Evolutionary conservation across 257 asterid genomes (phyloP).

Genomic region (Knoxia roxburghii): DNA sequence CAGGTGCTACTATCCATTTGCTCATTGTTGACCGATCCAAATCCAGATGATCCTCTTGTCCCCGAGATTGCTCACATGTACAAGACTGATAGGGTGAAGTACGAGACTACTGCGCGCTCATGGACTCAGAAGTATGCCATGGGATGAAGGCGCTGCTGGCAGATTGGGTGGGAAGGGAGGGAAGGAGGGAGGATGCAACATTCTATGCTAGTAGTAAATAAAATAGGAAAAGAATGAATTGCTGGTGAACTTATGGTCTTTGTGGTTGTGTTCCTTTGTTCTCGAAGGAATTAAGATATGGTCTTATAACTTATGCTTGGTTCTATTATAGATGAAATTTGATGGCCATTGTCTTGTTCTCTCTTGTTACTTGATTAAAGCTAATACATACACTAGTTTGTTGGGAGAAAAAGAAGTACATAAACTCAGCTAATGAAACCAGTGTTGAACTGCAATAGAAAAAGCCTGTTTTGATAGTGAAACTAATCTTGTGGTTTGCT

Average conservation of each 20-base stretch:
- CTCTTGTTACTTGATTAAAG: background rate
- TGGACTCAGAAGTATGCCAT: slow-evolving; percentile 86
- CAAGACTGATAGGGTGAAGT: slow-evolving; percentile 63
- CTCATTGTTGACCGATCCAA: slow-evolving; percentile 82
- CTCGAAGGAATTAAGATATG: background rate
- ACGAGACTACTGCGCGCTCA: slow-evolving; percentile 66
- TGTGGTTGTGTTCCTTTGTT: slow-evolving; percentile 17
- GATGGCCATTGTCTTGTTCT: background rate
- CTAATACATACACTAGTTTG: too few species aligned
- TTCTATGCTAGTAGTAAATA: slow-evolving; percentile 27
- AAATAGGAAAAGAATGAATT: slow-evolving; percentile 18
- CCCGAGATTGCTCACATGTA: slow-evolving; percentile 81
- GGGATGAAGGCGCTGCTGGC: slow-evolving; percentile 35
- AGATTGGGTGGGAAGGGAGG: background rate
- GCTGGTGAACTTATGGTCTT: slow-evolving; percentile 21
- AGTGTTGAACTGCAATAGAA: too few species aligned
- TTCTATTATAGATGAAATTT: background rate
- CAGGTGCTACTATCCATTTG: slow-evolving; percentile 78
- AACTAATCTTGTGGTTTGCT: too few species aligned
- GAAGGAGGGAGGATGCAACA: background rate
- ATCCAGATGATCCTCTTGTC: slow-evolving; percentile 79
- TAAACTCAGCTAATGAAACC: too few species aligned
- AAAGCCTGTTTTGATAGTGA: too few species aligned
- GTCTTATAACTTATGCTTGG: slow-evolving; percentile 5
- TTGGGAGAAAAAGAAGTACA: too few species aligned